Base-by-base conservation (phyloP, 208 protist genomes). In the Wallacemonas collosoma region DNA sequence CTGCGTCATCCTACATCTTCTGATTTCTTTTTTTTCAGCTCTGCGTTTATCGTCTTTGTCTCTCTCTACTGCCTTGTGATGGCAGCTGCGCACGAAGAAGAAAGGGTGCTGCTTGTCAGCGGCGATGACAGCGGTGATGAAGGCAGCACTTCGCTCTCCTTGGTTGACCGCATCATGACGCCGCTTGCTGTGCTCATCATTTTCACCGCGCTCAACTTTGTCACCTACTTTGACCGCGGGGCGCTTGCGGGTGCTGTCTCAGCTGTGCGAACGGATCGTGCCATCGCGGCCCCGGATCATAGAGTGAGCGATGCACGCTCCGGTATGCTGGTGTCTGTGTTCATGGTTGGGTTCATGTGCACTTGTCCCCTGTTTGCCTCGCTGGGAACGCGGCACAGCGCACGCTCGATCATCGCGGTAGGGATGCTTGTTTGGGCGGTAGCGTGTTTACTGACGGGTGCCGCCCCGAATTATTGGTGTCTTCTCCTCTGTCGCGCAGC, bases 211-310 rank as follows among this genome's bases (percentile, higher is more conserved):
- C 66, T 93, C 11, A 95, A 93, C 74, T 93, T 95, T 56, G 69
- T 97, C 26, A 90, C 87, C 0, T 97, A 94, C 75, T 95, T 91
- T 69, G 90, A 97, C 70, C 79, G 88, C 36, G 91, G 91, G 39
- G 87, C 86, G 1, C 81, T 89, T 2, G 70, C 79, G 7, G 85
- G 87, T 15, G 78, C 74, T 5, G 61, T 94, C 17, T 73, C 67
- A 4, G 74, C 71, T 47, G 83, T 94, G 41, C 73, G 77, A 11
- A 65, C 51, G 1, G 89, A 94, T 47, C 48, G 17, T 5, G 6
- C 0, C 41, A 82, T 95, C n/a, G 47, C 56, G 1, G 61, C 48
- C 8, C 1, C 44, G 11, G 51, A 39, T 1, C 45, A 39, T 3
- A 36, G 66, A 1, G 55, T 95, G 14, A 84, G 79, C 1, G 87